Evolutionary conservation across 169 alveolate genomes (phyloP).

Genomic region (Cryptosporidium sp.): DNA sequence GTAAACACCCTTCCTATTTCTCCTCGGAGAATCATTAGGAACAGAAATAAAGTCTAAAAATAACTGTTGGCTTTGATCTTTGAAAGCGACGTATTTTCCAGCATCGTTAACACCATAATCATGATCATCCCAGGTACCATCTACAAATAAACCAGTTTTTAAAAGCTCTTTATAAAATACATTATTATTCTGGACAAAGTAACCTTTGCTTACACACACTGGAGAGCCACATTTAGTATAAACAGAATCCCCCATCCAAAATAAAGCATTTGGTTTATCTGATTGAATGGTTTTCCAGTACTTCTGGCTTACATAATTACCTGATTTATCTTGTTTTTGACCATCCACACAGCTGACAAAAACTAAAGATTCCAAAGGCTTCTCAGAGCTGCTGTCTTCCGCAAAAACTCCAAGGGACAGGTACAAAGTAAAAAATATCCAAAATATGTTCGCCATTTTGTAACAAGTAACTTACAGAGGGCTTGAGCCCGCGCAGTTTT

Average conservation of each 20-base stretch:
- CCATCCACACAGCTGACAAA: slow-evolving; percentile 71
- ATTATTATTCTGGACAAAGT: slow-evolving; percentile 30
- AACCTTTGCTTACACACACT: slow-evolving; percentile 28
- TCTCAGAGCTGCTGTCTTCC: background rate
- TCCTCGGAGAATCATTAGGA: slow-evolving; percentile 84
- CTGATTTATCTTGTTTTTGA: background rate
- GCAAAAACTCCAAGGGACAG: slow-evolving; percentile 1
- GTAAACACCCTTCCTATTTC: slow-evolving; percentile 85
- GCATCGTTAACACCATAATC: slow-evolving; percentile 88
- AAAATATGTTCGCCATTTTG: slow-evolving; percentile 15
- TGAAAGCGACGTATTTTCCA: slow-evolving; percentile 77
- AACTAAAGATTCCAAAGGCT: slow-evolving; percentile 27
- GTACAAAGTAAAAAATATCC: background rate
- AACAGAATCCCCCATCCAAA: slow-evolving; percentile 85
- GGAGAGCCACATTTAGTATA: slow-evolving; percentile 74
- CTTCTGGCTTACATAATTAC: slow-evolving; percentile 35
- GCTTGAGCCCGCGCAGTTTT: slow-evolving; percentile 2
- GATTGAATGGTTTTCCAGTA: slow-evolving; percentile 64
- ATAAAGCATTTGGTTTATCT: slow-evolving; percentile 83
- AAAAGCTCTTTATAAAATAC: slow-evolving; percentile 1
- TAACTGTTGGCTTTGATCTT: slow-evolving; percentile 79
- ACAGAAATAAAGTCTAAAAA: slow-evolving; percentile 83
- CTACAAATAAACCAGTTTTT: slow-evolving; percentile 46
- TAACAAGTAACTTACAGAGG: slow-evolving; percentile 1
- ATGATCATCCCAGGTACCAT: slow-evolving; percentile 88